Base-by-base conservation (phyloP, 2,329 filamentous ascomycete genomes). In the Zarea fungicola region DNA sequence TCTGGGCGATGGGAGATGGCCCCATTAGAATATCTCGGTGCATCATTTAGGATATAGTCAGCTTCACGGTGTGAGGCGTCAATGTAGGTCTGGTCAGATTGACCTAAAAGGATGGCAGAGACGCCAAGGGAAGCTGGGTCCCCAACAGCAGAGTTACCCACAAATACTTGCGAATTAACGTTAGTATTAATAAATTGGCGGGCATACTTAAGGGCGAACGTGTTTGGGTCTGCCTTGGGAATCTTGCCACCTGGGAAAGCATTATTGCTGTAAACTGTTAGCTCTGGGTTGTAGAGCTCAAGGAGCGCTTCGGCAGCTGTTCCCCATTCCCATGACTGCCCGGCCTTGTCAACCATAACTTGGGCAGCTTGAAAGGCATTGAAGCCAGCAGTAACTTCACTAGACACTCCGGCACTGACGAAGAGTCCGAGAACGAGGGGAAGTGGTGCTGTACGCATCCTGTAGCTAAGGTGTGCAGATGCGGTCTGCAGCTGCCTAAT, bases 291-390 rank as follows among this genome's bases (percentile, higher is more conserved):
- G 31, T 54, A 42, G 14, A 54, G 46, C 39, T 54, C 52, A 28
- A 54, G 40, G 10, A 54, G 49, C 10, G 52, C 52, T 35, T 54
- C 28, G 6, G 52, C 52, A 5, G 52, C 37, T 22, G 52, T 54
- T n/a, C 52, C 52, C 52, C 52, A 54, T 54, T 54, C 52, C 52
- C 52, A 54, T 8, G 52, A 54, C 19, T 54, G 47, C 13, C 22
- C 22, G 13, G 50, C 19, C 5, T 45, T 49, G 9, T 42, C 23
- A 1, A 43, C 23, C 50, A 52, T 52, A 13, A 54, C 50, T 18
- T 50, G 22, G 39, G 52, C 49, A 5, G 49, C 49, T 3, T 18
- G 45, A 18, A 42, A 26, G 43, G 34, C 48, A 34, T 53, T 41
- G 40, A 53, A 53, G 26, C 51, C 51, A n/a, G 51, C 51, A 18